Base-by-base conservation (phyloP, 202 grass and related monocot genomes). In the Musa balbisiana region DNA sequence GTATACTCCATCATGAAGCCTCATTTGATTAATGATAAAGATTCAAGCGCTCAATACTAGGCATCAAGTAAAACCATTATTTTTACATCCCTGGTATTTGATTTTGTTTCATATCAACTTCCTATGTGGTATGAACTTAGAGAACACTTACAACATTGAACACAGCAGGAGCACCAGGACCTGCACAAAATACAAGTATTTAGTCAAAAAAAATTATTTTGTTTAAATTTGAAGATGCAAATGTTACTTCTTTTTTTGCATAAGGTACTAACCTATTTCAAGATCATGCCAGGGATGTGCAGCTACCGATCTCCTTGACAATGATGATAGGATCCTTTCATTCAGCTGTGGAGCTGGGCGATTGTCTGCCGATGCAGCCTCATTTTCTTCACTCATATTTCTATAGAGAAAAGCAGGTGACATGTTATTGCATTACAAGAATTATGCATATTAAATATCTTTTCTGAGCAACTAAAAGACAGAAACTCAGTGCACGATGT, bases 271-370 rank as follows among this genome's bases (percentile, higher is more conserved):
- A 89, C 92, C 92, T 80, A 96, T 88, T 87, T 90, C 87, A 74
- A 86, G 84, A 77, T 86, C 84, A 79, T 86, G 84, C 90, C 93
- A 97, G 1, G 93, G 90, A 88, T 97, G 93, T 58, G 93, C 93
- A 85, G 93, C 93, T 59, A 97, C 93, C 64, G 93, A 92, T 85
- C 90, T 73, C 81, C 90, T 77, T 6, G 85, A 92, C 24, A 97
- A 84, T 33, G 93, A 97, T 43, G 87, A 92, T 50, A 96, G 87
- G 80, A 97, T 92, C 75, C 90, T 87, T 82, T 92, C 90, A 73
- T 97, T 97, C 49, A 97, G 87, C 19, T 80, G 78, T 79, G 93
- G 87, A 51, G 82, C 51, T 71, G 62, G 24, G 24, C 19, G 27
- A 79, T 63, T 81, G 49, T 21, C 66, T 73, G 62, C 21, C 49